phyloP scores from a whole-genome alignment of 176 grass and related monocot species.

The Oryza rufipogon region DNA sequence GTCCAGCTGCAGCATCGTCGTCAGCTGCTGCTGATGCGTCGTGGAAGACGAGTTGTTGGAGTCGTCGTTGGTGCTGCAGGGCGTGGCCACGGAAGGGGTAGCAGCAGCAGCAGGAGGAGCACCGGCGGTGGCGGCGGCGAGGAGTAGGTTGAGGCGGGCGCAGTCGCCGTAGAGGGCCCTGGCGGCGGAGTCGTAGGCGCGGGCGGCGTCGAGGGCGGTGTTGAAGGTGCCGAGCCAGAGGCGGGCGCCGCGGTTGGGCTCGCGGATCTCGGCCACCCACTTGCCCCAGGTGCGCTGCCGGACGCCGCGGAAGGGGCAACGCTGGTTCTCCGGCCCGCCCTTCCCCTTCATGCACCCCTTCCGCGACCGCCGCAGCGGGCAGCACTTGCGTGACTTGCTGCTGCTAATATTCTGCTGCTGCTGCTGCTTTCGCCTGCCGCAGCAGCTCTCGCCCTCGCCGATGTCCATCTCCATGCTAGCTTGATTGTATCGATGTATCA shows the following conservation, averaged over 20 bases:
- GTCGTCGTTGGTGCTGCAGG: slow-evolving; percentile 26
- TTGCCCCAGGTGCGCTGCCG: slow-evolving; percentile 90
- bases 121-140: neutral
- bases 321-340: slow-evolving; percentile 89
- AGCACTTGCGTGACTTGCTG: slow-evolving; percentile 47
- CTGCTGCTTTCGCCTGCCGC: neutral
- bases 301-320: slow-evolving; percentile 79
- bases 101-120: neutral
- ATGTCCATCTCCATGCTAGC: no score
- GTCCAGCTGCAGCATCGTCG: neutral
- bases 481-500: no score
- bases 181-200: slow-evolving; percentile 62
- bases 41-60: slow-evolving; percentile 13
- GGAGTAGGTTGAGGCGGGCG: slow-evolving; percentile 59
- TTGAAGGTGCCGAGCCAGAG: slow-evolving; percentile 85
- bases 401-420: no score
- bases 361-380: slow-evolving; percentile 70
- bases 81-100: neutral
- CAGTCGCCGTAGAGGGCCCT: slow-evolving; percentile 69
- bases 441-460: neutral
- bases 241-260: slow-evolving; percentile 83
- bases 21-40: neutral
- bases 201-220: slow-evolving; percentile 63
- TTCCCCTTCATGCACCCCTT: slow-evolving; percentile 99
- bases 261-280: slow-evolving; percentile 92